Conservation (phyloP, 352 stramenopile species). For the Phytophthora ohioensis region DNA sequence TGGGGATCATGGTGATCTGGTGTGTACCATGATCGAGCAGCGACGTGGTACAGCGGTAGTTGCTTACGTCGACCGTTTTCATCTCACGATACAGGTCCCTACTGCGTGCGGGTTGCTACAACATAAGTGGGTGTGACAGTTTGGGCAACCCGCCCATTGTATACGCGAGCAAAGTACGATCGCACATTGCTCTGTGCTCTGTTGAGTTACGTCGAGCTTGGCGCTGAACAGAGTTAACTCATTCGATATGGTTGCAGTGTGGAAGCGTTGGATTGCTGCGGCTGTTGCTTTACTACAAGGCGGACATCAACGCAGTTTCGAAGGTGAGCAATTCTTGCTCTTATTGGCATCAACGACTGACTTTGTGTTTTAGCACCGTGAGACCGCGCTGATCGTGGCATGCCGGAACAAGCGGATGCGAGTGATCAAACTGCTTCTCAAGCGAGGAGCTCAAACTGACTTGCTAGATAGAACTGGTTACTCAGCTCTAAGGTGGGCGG, state of each 20-base stretch:
- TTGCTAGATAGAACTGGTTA: constrained; percentile 51
- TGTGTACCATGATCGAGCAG: constrained; percentile 13
- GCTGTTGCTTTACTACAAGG: constrained; percentile 65
- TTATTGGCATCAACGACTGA: background rate
- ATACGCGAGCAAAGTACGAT: constrained; percentile 64
- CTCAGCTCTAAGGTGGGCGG: constrained; percentile 63
- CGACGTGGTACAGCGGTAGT: background rate
- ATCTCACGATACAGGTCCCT: constrained; percentile 45
- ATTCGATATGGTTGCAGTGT: constrained; percentile 32
- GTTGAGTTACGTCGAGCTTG: too few relatives aligned
- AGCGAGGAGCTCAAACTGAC: constrained; percentile 49
- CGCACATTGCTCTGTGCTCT: background rate
- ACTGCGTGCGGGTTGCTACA: constrained; percentile 53
- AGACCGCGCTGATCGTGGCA: constrained; percentile 59
- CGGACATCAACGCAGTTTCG: constrained; percentile 62
- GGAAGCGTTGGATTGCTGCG: constrained; percentile 57
- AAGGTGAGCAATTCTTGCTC: constrained; percentile 32
- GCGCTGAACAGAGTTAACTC: background rate
- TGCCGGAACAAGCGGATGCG: constrained; percentile 58
- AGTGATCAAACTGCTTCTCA: constrained; percentile 51
- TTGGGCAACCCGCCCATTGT: constrained; percentile 61
- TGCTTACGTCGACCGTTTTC: background rate
- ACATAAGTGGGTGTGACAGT: constrained; percentile 64
- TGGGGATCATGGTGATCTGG: constrained; percentile 62
- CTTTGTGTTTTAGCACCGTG: constrained; percentile 45